These are phyloP conservation scores for Atkinsonella texensis DNA, from an alignment of 2,329 filamentous ascomycete species.

Conservation along the genomic window DNA sequence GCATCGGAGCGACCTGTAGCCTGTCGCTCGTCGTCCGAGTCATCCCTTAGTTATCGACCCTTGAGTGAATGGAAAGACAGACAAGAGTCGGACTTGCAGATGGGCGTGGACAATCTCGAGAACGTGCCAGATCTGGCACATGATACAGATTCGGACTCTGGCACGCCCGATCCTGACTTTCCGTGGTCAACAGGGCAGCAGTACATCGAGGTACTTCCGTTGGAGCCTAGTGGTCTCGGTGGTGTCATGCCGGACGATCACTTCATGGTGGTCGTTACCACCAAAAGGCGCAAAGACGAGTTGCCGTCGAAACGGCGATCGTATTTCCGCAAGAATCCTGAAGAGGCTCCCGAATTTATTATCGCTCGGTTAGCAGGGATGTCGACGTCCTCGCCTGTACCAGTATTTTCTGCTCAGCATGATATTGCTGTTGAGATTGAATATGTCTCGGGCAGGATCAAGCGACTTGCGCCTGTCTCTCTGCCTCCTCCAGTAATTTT, in stretches of 20 bases:
- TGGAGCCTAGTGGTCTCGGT: slow-evolving; percentile 48
- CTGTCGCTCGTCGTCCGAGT: slow-evolving; percentile 37
- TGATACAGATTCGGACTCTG: slow-evolving; percentile 22
- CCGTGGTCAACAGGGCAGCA: slow-evolving; percentile 33
- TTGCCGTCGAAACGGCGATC: too few relatives aligned
- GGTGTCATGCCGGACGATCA: slow-evolving; percentile 52
- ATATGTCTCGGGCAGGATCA: slow-evolving; percentile 31
- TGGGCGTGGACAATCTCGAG: slow-evolving; percentile 18
- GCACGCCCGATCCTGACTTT: slow-evolving; percentile 32
- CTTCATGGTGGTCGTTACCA: slow-evolving; percentile 44
- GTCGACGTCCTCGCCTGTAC: slow-evolving; percentile 25
- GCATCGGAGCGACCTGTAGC: slow-evolving; percentile 14
- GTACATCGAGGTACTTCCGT: slow-evolving; percentile 22
- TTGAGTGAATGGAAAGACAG: slow-evolving; percentile 27
- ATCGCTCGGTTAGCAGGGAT: slow-evolving; percentile 29
- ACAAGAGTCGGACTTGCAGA: slow-evolving; percentile 11
- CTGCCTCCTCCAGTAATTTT: slow-evolving; percentile 42
- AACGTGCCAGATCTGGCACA: slow-evolving; percentile 19
- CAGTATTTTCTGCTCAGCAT: slow-evolving; percentile 1
- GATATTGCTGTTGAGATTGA: slow-evolving; percentile 27
- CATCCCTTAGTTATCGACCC: slow-evolving; percentile 35
- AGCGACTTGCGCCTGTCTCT: slow-evolving; percentile 32
- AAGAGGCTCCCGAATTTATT: slow-evolving; percentile 27
- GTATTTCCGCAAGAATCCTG: slow-evolving; percentile 7
- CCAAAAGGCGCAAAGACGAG: slow-evolving; percentile 25